These are phyloP conservation scores for Daldinia sp. DNA, from an alignment of 2,329 filamentous ascomycete genomes.

Conservation along the genomic window DNA sequence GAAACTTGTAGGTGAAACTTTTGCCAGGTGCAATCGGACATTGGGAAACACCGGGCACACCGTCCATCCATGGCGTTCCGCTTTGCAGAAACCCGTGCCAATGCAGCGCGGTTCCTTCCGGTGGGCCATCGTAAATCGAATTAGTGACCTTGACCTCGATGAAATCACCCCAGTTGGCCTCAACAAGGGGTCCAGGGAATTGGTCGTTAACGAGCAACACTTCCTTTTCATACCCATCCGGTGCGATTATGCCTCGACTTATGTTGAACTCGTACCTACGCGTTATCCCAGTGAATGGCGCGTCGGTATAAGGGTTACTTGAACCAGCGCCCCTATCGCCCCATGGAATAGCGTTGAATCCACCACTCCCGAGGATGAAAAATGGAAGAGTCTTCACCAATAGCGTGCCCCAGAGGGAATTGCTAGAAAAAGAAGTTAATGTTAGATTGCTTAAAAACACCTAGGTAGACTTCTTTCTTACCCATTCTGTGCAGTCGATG, in stretches of 20 bases:
- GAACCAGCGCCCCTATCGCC: conserved; percentile 56
- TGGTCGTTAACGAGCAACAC: conserved; percentile 62
- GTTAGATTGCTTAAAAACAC: not conserved
- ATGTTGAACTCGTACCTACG: conserved; percentile 67
- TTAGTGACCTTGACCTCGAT: conserved; percentile 52
- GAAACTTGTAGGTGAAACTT: conserved; percentile 65
- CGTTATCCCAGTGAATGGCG: conserved; percentile 66
- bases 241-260: conserved; percentile 62
- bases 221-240: conserved; percentile 66
- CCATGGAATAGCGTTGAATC: conserved; percentile 58
- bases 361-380: conserved; percentile 44
- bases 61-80: conserved; percentile 65
- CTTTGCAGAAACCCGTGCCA: conserved; percentile 67
- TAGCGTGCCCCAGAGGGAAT: conserved; percentile 53
- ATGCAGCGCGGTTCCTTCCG: conserved; percentile 61
- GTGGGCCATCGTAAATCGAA: conserved; percentile 45
- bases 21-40: conserved; percentile 75
- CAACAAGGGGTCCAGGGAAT: conserved; percentile 67
- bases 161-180: conserved; percentile 61
- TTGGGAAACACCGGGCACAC: conserved; percentile 66
- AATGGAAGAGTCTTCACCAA: conserved; percentile 50
- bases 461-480: conserved; percentile 34
- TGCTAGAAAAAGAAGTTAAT: conserved; percentile 33
- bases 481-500: conserved; percentile 47
- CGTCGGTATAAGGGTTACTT: conserved; percentile 64